Conservation (phyloP, 2,329 filamentous ascomycete genomes). For the Endothia cerciana region DNA sequence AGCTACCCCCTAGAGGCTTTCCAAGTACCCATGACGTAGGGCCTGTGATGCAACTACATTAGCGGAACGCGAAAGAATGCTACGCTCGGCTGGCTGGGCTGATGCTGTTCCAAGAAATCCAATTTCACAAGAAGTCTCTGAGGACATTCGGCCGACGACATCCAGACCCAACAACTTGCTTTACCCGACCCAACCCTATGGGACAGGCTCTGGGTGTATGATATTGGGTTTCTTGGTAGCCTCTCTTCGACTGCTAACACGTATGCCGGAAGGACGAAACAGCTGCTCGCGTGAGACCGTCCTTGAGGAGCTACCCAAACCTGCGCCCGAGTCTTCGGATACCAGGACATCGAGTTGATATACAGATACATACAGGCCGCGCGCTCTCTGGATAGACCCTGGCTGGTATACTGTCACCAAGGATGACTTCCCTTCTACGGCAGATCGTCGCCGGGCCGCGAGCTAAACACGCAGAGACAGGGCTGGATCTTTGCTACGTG, state of each 20-base stretch:
- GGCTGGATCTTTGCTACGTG: constrained; percentile 94
- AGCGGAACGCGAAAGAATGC: not conserved
- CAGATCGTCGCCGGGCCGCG: constrained; percentile 91
- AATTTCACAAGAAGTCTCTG: not conserved
- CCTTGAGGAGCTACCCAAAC: not conserved
- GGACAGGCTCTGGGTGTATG: not conserved
- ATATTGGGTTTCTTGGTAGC: not conserved
- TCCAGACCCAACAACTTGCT: not conserved
- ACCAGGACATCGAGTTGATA: not conserved
- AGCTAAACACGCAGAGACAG: constrained; percentile 80
- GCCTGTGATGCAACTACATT: constrained; percentile 7
- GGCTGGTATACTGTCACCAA: constrained; percentile 1
- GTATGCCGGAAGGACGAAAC: not conserved
- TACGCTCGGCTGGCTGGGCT: not conserved
- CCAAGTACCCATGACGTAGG: constrained; percentile 1
- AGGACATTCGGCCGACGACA: not conserved
- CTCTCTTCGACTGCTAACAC: not conserved
- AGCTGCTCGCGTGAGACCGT: not conserved
- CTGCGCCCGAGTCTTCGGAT: not conserved
- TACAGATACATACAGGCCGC: not conserved
- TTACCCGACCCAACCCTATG: not conserved
- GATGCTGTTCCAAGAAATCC: constrained; percentile 4
- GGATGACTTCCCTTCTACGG: constrained; percentile 77
- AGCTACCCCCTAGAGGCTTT: not conserved
- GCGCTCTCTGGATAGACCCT: not conserved